Evolutionary conservation across 352 stramenopile species (phyloP).

Genomic region (Hyaloperonospora brassicae): DNA sequence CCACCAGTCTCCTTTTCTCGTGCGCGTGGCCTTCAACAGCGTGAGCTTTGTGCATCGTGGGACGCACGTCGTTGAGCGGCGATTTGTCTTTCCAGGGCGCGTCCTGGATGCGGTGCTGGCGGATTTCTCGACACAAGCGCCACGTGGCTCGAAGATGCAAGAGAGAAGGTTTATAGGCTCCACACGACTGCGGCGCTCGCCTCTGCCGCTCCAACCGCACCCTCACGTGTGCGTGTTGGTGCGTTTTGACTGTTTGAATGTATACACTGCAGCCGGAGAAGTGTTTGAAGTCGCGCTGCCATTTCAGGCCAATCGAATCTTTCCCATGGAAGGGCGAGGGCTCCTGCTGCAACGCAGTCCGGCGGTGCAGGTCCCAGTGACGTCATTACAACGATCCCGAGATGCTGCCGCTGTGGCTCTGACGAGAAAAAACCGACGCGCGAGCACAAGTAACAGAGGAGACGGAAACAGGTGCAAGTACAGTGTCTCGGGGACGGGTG

Average conservation of each 20-base stretch:
- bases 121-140: slow-evolving; percentile 27
- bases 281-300: slow-evolving; percentile 66
- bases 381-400: slow-evolving; percentile 22
- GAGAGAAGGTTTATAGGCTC: no score
- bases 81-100: slow-evolving; percentile 49
- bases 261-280: slow-evolving; percentile 55
- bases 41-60: slow-evolving; percentile 52
- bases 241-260: slow-evolving; percentile 55
- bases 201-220: slow-evolving; percentile 9
- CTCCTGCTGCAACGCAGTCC: slow-evolving; percentile 60
- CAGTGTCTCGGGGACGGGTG: slow-evolving; percentile 11
- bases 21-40: slow-evolving; percentile 33
- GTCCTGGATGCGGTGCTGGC: slow-evolving; percentile 49
- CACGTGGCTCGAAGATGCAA: background rate
- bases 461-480: slow-evolving; percentile 31
- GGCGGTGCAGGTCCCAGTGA: slow-evolving; percentile 18
- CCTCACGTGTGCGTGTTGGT: slow-evolving; percentile 58
- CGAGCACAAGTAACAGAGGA: slow-evolving; percentile 33
- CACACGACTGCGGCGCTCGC: slow-evolving; percentile 4
- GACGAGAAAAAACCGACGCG: slow-evolving; percentile 23
- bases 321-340: slow-evolving; percentile 34
- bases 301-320: slow-evolving; percentile 58
- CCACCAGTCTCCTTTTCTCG: slow-evolving; percentile 25
- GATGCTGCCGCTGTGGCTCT: slow-evolving; percentile 26
- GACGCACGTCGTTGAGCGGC: slow-evolving; percentile 49